Evolutionary conservation across 2,329 filamentous ascomycete species (phyloP), one percentile per base, ranked within the genome.

Genomic region (Colletotrichum incanum): DNA sequence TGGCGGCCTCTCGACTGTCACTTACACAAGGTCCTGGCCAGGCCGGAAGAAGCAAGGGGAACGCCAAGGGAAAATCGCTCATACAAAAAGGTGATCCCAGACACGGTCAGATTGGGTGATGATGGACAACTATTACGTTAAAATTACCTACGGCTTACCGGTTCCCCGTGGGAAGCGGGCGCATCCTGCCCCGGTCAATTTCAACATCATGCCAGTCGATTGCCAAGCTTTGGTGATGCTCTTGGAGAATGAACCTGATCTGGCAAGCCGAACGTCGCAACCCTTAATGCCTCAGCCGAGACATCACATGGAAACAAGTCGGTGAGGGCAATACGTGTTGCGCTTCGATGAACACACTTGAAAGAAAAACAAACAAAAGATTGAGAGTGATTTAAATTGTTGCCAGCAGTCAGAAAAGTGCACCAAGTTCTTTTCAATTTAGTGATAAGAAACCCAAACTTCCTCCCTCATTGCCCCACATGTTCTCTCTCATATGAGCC

Each of bases 41-140:
- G n/a, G 43, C 20, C 2, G 41, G 14, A 37, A 37, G 28, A 50
- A 26, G 43, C 45, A 50, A 20, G 9, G 59, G 47, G 47, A 37
- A 49, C 34, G 67, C 62, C 67, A 70, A 66, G 67, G 18, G n/a
- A 69, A 70, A 66, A 66, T 66, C 62, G 54, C 62, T 66, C 67
- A 70, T 70, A 70, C 67, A 66, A 66, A 64, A 54, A 31, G 41
- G 54, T 5, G 26, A 60, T 12, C 43, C 34, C 34, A 23, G n/a
- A 34, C 54, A 11, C 18, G 26, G 52, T 50, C 62, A 18, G 26
- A 43, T 60, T 34, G 16, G 45, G 45, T 16, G 26, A n/a, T 37
- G 14, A 60, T 59, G 54, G 54, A n/a, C 67, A 54, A 16, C 28
- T 18, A 66, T 70, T 66, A 70, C 62, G 62, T 70, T 70, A 70